Evolutionary conservation across 2,329 filamentous ascomycete species (phyloP), one percentile per base, ranked within the genome.

Genomic region (Biscogniauxia mediterranea): DNA sequence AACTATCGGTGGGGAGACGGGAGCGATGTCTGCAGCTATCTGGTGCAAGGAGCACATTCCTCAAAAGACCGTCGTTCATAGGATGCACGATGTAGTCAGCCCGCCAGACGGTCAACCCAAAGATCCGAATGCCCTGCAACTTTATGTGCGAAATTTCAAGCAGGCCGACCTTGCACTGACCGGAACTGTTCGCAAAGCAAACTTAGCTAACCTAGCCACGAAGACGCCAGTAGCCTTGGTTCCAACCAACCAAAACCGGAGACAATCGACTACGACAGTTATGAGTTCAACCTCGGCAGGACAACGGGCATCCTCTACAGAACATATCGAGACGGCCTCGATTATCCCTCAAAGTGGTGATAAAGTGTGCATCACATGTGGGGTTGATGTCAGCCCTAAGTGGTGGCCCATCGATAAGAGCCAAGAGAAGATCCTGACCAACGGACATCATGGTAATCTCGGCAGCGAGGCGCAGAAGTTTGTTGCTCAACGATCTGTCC

Each of bases 1-100:
- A 50, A 92, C 87, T 52, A 83, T 98, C 42, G 91, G 91, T 52
- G 87, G 87, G 17, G 93, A 97, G 71, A 89, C 83, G 32, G 95
- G 95, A 15, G 85, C 84, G n/a, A 90, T 96, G 82, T 87, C 87
- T n/a, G 90, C 95, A 1, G 88, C 85, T 6, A 84, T 98, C 7
- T 97, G 92, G 90, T 99, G 95, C 80, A 93, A 93, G 73, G 90
- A 95, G 57, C 95, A 99, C 74, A 77, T 83, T n/a, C 83, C 86
- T 3, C 81, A 86, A 52, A 92, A 93, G 75, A 86, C 85, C 0
- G 82, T 85, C 49, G 81, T 96, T 7, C 91, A 98, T 76, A 85
- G 82, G 11, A 92, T 97, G 80, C 85, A 91, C 64, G 93, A 97
- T 66, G 74, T 85, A 21, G 87, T 90, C 11, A 87, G 89, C 59